These are phyloP conservation scores for Artemisia tridentata DNA, from an alignment of 129 eudicot species.

Conservation along the genomic window DNA sequence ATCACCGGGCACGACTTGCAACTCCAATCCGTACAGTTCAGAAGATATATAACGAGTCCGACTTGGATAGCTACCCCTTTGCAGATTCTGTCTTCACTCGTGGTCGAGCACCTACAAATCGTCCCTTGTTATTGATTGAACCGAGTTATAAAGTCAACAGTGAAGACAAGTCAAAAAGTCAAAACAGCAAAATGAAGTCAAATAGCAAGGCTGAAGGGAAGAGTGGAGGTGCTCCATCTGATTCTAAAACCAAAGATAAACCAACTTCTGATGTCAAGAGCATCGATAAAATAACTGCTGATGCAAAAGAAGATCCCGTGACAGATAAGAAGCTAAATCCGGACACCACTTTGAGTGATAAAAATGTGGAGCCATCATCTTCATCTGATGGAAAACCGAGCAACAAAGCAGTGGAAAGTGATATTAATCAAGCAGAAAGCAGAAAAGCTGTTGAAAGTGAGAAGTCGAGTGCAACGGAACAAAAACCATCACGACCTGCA, in stretches of 20 bases:
- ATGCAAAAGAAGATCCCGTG: slow-evolving; percentile 28
- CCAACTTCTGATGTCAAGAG: slow-evolving; percentile 34
- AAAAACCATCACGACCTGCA: slow-evolving; percentile 39
- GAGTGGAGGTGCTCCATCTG: slow-evolving; percentile 32
- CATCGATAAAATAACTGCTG: slow-evolving; percentile 33
- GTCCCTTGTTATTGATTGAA: slow-evolving; percentile 68
- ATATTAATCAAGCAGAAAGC: not conserved
- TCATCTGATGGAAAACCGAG: slow-evolving; percentile 37
- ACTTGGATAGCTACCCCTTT: slow-evolving; percentile 66
- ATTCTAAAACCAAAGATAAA: slow-evolving; percentile 45
- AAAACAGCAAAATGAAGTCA: slow-evolving; percentile 38
- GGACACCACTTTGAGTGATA: slow-evolving; percentile 24
- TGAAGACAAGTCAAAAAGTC: slow-evolving; percentile 73
- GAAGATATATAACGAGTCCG: slow-evolving; percentile 65
- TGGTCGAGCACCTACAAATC: slow-evolving; percentile 53
- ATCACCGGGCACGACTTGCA: slow-evolving; percentile 94
- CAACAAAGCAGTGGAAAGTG: slow-evolving; percentile 36
- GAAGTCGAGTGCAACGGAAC: slow-evolving; percentile 21
- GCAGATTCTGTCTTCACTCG: slow-evolving; percentile 62
- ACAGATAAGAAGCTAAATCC: slow-evolving; percentile 32
- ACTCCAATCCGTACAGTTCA: slow-evolving; percentile 96
- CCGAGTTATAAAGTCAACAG: slow-evolving; percentile 75
- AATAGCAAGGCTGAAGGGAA: slow-evolving; percentile 42
- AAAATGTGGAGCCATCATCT: slow-evolving; percentile 22
- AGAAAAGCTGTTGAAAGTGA: slow-evolving; percentile 30